Percentiles rank a stretch among this genome's conserved stretches.
These are phyloP conservation scores for Aegilops sharonensis DNA, from an alignment of 176 grass and related monocot species.

Conservation along the genomic window DNA sequence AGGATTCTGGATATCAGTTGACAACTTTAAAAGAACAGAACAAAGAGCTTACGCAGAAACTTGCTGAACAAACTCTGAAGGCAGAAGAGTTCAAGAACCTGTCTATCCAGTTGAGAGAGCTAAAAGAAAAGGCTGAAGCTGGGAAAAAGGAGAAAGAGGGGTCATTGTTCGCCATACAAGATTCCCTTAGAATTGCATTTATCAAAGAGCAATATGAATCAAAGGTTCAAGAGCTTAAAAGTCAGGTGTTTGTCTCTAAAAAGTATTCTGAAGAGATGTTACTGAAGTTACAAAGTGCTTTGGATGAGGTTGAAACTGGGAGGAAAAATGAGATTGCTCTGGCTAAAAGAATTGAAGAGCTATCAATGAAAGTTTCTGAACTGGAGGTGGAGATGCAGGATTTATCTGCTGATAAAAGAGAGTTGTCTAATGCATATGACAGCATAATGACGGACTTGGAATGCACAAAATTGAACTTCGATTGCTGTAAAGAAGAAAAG, in stretches of 20 bases:
- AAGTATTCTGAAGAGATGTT: constrained; percentile 99
- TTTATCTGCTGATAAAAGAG: constrained; percentile 75
- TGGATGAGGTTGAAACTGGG: constrained; percentile 85
- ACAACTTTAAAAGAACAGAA: constrained; percentile 68
- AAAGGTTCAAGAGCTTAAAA: constrained; percentile 92
- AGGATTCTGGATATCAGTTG: constrained; percentile 53
- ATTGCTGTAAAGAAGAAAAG: constrained; percentile 96
- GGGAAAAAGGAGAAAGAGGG: constrained; percentile 81
- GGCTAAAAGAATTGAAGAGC: constrained; percentile 86
- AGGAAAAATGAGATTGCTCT: constrained; percentile 92
- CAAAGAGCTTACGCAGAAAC: constrained; percentile 67
- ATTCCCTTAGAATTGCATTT: constrained; percentile 96
- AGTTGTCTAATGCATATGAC: constrained; percentile 80
- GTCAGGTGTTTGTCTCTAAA: constrained; percentile 71
- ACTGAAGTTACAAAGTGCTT: constrained; percentile 86
- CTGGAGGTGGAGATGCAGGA: constrained; percentile 72
- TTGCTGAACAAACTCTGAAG: constrained; percentile 84
- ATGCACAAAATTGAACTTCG: constrained; percentile 74
- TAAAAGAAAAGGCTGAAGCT: constrained; percentile 86
- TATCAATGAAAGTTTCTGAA: constrained; percentile 81
- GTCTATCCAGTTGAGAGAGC: constrained; percentile 77
- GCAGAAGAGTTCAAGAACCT: constrained; percentile 91
- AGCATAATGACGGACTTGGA: constrained; percentile 79
- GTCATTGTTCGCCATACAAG: constrained; percentile 66
- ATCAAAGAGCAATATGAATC: constrained; percentile 98